Evolutionary conservation across 202 grass and related monocot species (phyloP).

Genomic region (Cymbopogon flexuosus): DNA sequence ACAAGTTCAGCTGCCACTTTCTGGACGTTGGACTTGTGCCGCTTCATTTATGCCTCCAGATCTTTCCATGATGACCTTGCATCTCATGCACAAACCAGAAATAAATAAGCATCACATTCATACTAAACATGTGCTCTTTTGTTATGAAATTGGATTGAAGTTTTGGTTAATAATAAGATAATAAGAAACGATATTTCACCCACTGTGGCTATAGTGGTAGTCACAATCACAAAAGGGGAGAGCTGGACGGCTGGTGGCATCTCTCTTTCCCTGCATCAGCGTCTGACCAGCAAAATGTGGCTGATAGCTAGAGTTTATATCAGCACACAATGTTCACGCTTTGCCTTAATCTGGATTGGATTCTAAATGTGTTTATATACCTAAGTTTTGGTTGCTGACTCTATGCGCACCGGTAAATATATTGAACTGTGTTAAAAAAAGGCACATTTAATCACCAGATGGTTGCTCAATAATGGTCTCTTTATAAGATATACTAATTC

Average conservation of each 20-base stretch:
- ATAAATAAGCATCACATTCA: conserved; percentile 29
- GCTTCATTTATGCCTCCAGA: conserved; percentile 34
- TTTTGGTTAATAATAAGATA: conserved; percentile 8
- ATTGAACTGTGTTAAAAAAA: background rate
- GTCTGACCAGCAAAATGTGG: conserved; percentile 26
- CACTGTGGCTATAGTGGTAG: conserved; percentile 13
- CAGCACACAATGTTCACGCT: conserved; percentile 10
- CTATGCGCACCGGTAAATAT: background rate
- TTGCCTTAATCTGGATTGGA: conserved; percentile 3
- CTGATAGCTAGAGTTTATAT: conserved; percentile 1
- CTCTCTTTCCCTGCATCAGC: conserved; percentile 34
- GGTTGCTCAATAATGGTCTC: background rate
- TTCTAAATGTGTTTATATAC: background rate
- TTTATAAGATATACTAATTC: background rate
- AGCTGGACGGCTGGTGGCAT: conserved; percentile 1
- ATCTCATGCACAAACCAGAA: background rate
- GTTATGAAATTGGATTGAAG: background rate
- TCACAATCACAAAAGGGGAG: conserved; percentile 27
- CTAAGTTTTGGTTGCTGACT: conserved; percentile 1
- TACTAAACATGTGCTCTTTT: background rate
- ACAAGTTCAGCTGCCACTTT: conserved; percentile 38
- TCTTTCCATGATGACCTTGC: conserved; percentile 9
- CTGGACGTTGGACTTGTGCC: background rate
- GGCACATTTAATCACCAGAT: background rate
- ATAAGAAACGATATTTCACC: background rate